A percentile compares a stretch with the other conserved stretches of the same genome.
These are phyloP conservation scores for Globisporangium rhizosaccharum DNA, from an alignment of 352 stramenopile genomes.

Conservation along the genomic window DNA sequence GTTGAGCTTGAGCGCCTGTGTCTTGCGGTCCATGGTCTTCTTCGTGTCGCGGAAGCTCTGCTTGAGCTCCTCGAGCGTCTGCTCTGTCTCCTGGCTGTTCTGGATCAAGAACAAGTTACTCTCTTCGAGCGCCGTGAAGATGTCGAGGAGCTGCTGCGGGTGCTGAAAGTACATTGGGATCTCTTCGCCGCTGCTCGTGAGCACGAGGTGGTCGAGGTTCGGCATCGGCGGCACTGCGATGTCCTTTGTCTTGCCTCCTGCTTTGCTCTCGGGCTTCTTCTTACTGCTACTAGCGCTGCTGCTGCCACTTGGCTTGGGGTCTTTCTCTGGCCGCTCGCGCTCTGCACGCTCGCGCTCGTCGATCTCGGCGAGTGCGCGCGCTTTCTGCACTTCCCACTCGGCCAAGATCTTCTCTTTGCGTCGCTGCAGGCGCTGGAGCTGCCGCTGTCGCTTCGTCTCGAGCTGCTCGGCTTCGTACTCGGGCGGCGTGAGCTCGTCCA, in stretches of 20 bases:
- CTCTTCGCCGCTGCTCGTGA: conserved; percentile 86
- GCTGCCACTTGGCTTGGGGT: conserved; percentile 17
- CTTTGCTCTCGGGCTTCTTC: conserved; percentile 49
- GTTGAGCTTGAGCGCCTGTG: conserved; percentile 76
- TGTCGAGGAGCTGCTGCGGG: conserved; percentile 90
- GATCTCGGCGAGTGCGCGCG: conserved; percentile 51
- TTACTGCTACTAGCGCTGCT: conserved; percentile 10
- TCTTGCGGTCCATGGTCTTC: conserved; percentile 87
- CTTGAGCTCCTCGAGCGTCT: conserved; percentile 93
- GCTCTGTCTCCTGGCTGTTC: conserved; percentile 94
- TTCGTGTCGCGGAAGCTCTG: conserved; percentile 89
- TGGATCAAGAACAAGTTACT: conserved; percentile 96
- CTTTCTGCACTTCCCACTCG: conserved; percentile 60
- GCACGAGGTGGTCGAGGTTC: conserved; percentile 54
- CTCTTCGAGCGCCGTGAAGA: conserved; percentile 92
- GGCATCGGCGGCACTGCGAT: conserved; percentile 52
- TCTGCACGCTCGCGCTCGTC: conserved; percentile 59
- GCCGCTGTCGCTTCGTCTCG: conserved; percentile 60
- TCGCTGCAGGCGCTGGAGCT: conserved; percentile 56
- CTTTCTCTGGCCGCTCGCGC: conserved; percentile 59
- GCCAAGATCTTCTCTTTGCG: conserved; percentile 64
- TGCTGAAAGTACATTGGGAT: conserved; percentile 95
- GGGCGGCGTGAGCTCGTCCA: conserved; percentile 87
- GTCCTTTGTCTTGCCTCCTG: conserved; percentile 28
- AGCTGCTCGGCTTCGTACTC: conserved; percentile 85